A percentile compares a stretch with the other conserved stretches of the same genome.
These are phyloP conservation scores for Pythium phragmiticola DNA, from an alignment of 352 stramenopile species.

Conservation along the genomic window DNA sequence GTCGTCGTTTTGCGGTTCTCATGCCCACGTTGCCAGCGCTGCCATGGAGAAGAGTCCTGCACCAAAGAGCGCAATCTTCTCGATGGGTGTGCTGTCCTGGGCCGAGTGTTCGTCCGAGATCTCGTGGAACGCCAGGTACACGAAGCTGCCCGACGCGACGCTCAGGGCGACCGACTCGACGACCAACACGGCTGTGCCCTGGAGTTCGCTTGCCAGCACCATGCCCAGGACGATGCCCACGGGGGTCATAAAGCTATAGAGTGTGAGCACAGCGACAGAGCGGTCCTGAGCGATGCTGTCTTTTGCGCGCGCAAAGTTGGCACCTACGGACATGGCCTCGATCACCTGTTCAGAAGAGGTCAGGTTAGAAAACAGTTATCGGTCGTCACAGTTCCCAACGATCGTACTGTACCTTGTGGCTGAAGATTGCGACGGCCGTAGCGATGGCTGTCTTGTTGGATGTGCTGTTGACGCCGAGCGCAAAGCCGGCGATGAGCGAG, in stretches of 20 bases:
- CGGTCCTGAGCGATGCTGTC: conserved; percentile 41
- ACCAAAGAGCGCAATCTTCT: conserved; percentile 61
- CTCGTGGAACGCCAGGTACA: conserved; percentile 70
- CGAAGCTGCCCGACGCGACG: conserved; percentile 60
- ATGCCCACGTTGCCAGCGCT: conserved; percentile 46
- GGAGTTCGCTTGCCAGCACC: conserved; percentile 43
- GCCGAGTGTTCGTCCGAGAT: conserved; percentile 53
- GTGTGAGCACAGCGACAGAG: conserved; percentile 49
- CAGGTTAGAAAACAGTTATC: too few relatives aligned
- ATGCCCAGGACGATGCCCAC: conserved; percentile 61
- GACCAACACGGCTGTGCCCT: conserved; percentile 39
- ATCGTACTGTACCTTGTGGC: conserved; percentile 44
- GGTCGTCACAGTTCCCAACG: not conserved
- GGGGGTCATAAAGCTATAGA: conserved; percentile 71
- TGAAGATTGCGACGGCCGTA: conserved; percentile 64
- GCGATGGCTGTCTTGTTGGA: conserved; percentile 53
- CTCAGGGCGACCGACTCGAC: conserved; percentile 49
- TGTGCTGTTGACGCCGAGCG: conserved; percentile 52
- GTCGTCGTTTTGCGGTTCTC: conserved; percentile 1
- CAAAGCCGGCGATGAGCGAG: conserved; percentile 64
- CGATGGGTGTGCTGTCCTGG: conserved; percentile 34
- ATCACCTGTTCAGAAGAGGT: conserved; percentile 36
- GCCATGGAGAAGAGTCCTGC: conserved; percentile 49
- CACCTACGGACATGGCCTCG: conserved; percentile 61
- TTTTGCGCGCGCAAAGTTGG: conserved; percentile 64